Conservation (phyloP, 805 yeast species). For the Candida montana region DNA sequence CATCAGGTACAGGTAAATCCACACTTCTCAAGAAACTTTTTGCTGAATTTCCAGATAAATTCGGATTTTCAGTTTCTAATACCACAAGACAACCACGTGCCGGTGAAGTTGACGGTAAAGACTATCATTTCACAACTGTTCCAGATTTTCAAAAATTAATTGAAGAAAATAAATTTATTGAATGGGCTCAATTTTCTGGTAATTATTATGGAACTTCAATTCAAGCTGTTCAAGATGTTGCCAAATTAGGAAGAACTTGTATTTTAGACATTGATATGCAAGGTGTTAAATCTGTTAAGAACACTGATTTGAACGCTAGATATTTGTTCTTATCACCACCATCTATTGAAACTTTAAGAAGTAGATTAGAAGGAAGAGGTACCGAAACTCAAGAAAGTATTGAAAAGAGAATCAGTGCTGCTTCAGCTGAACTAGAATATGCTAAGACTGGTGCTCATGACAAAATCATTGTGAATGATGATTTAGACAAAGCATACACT, state of each 20-base stretch:
- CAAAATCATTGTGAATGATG: slow-evolving; percentile 81
- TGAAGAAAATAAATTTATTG: slow-evolving; percentile 73
- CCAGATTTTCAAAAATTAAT: slow-evolving; percentile 77
- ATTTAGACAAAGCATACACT: slow-evolving; percentile 79
- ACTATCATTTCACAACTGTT: slow-evolving; percentile 81
- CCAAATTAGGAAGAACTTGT: slow-evolving; percentile 64
- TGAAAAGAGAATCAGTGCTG: slow-evolving; percentile 80
- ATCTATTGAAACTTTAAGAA: slow-evolving; percentile 67
- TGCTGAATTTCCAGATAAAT: slow-evolving; percentile 81
- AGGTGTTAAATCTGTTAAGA: slow-evolving; percentile 91
- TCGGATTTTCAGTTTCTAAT: slow-evolving; percentile 92
- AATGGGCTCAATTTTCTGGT: slow-evolving; percentile 98
- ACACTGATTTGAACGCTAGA: slow-evolving; percentile 76
- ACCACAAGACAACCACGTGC: slow-evolving; percentile 89
- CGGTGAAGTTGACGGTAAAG: slow-evolving; percentile 86
- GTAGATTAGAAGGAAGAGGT: slow-evolving; percentile 82
- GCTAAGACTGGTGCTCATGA: slow-evolving; percentile 93
- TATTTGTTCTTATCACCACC: slow-evolving; percentile 92
- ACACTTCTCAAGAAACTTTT: slow-evolving; percentile 85
- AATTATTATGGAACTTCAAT: slow-evolving; percentile 95
- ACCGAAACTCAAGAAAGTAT: slow-evolving; percentile 89
- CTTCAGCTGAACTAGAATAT: slow-evolving; percentile 82
- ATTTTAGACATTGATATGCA: slow-evolving; percentile 98
- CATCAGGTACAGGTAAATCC: slow-evolving; percentile 94
- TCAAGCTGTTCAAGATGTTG: slow-evolving; percentile 65